phyloP scores from a whole-genome alignment of 1,139 yeast genomes.

The Yamadazyma pseudoaaseri region DNA sequence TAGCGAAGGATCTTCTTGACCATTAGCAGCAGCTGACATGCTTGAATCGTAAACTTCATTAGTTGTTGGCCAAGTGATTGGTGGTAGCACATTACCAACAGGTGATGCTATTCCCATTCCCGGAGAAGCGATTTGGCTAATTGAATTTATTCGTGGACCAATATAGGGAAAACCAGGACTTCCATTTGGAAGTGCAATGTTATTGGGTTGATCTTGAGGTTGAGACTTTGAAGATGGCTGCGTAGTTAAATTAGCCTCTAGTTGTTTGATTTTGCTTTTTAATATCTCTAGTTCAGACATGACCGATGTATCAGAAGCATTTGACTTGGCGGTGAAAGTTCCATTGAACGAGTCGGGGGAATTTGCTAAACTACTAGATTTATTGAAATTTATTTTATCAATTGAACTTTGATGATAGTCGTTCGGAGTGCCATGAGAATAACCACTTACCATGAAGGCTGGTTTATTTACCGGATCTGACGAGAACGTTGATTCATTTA shows the following conservation, averaged over 20 bases:
- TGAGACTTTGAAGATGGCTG: too few species aligned
- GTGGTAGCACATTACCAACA: not conserved
- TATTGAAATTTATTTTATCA: not conserved
- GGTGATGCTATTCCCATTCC: not conserved
- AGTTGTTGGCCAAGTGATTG: not conserved
- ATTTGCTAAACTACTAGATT: not conserved
- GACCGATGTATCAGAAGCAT: not conserved
- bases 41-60: not conserved
- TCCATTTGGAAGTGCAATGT: not conserved
- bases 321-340: not conserved
- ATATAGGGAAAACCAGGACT: not conserved
- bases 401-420: not conserved
- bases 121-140: not conserved
- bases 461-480: slow-evolving; percentile 9
- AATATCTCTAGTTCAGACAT: slow-evolving; percentile 25
- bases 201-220: too few species aligned
- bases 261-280: slow-evolving; percentile 37
- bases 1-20: too few species aligned
- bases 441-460: slow-evolving; percentile 11
- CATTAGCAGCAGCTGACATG: not conserved
- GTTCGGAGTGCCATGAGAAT: not conserved
- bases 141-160: not conserved
- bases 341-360: not conserved
- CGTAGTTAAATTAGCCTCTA: slow-evolving; percentile 3
- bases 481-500: slow-evolving; percentile 3